phyloP scores from a whole-genome alignment of 2,329 filamentous ascomycete species.

The Fusarium sambucinum region DNA sequence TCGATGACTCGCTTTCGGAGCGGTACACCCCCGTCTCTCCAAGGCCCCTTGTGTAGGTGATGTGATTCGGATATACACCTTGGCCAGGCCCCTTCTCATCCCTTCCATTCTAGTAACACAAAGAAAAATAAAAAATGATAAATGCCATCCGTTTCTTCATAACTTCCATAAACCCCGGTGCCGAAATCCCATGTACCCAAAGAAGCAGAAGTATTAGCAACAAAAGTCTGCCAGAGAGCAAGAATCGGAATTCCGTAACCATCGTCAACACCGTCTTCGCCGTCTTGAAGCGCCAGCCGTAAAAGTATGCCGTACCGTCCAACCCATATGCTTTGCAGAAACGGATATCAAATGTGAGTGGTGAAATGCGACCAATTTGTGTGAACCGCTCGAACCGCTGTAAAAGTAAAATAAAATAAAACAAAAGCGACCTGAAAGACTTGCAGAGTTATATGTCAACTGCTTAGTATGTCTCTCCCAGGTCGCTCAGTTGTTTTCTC shows the following conservation, averaged over 20 bases:
- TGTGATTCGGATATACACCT: constrained; percentile 21
- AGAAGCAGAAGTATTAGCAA: constrained; percentile 44
- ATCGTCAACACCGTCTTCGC: constrained; percentile 49
- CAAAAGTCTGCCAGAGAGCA: constrained; percentile 42
- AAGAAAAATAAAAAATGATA: constrained; percentile 35
- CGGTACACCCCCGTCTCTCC: constrained; percentile 40
- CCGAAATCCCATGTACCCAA: constrained; percentile 46
- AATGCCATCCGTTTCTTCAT: constrained; percentile 51
- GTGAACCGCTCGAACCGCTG: constrained; percentile 41
- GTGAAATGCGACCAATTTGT: constrained; percentile 41
- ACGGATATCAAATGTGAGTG: constrained; percentile 40
- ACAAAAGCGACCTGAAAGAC: constrained; percentile 31
- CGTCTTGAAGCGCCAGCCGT: constrained; percentile 47
- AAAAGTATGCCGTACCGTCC: constrained; percentile 44
- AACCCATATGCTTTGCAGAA: constrained; percentile 41
- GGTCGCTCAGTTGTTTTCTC: constrained; percentile 60
- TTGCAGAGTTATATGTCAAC: constrained; percentile 14
- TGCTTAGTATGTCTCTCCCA: constrained; percentile 67
- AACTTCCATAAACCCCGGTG: constrained; percentile 47
- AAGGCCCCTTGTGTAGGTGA: constrained; percentile 27
- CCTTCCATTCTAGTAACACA: constrained; percentile 25
- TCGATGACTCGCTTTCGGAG: constrained; percentile 41
- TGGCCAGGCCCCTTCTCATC: constrained; percentile 15
- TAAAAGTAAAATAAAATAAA: constrained; percentile 42
- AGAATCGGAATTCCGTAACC: constrained; percentile 48